phyloP scores from a whole-genome alignment of 2,329 filamentous ascomycete genomes.

The Juglanconis oblonga region DNA sequence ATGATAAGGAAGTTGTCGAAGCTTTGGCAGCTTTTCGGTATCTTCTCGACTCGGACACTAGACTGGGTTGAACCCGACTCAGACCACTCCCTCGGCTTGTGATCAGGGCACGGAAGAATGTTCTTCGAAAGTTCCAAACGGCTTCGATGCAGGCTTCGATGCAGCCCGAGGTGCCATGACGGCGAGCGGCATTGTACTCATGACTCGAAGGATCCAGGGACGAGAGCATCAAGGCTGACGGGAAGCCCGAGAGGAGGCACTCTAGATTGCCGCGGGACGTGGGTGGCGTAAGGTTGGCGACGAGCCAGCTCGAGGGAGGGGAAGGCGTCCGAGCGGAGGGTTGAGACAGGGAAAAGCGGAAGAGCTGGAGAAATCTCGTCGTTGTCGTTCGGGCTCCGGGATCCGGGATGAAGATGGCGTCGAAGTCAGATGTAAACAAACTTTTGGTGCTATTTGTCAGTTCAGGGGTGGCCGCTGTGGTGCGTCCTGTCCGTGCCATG shows the following conservation, averaged over 20 bases:
- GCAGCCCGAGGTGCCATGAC: conserved; percentile 7
- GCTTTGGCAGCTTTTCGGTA: not conserved
- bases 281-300: not conserved
- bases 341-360: conserved; percentile 9
- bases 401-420: conserved; percentile 9
- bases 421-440: conserved; percentile 11
- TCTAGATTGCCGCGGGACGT: too few species aligned
- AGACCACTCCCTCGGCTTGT: not conserved
- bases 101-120: conserved; percentile 1
- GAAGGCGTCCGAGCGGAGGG: not conserved
- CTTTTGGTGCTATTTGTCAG: conserved; percentile 9
- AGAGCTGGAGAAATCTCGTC: conserved; percentile 2
- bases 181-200: not conserved
- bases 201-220: conserved; percentile 9
- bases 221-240: not conserved
- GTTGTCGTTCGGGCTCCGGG: not conserved
- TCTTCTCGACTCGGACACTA: not conserved
- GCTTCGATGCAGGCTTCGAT: conserved; percentile 12
- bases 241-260: not conserved
- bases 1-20: not conserved
- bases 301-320: conserved; percentile 1
- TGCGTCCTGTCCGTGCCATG: not conserved
- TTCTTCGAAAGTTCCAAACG: conserved; percentile 1
- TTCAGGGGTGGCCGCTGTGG: not conserved
- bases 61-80: not conserved